phyloP scores from a whole-genome alignment of 2,329 filamentous ascomycete genomes.

The Daldinia eschscholtzii region DNA sequence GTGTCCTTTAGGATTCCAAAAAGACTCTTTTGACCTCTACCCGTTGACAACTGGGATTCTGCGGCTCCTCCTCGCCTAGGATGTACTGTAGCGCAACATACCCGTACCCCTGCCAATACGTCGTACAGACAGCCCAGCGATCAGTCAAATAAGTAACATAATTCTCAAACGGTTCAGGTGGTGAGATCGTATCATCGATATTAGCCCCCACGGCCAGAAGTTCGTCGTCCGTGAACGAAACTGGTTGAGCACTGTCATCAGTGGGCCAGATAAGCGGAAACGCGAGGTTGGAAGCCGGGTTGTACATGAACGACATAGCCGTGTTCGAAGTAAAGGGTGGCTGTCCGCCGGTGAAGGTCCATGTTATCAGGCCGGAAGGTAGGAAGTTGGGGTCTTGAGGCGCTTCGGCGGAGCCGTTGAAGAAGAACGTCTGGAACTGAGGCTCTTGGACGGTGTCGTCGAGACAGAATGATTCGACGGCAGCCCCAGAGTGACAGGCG shows the following conservation, averaged over 20 bases:
- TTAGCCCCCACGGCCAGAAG: conserved; percentile 38
- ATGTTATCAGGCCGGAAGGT: conserved; percentile 35
- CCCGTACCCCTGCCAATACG: conserved; percentile 42
- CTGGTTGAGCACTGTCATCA: conserved; percentile 10
- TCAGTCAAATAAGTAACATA: conserved; percentile 34
- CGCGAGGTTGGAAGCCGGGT: conserved; percentile 41
- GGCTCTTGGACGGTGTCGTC: conserved; percentile 14
- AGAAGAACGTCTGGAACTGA: conserved; percentile 39
- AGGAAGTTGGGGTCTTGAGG: conserved; percentile 24
- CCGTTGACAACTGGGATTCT: conserved; percentile 43
- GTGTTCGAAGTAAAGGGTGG: conserved; percentile 32
- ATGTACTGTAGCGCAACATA: conserved; percentile 45
- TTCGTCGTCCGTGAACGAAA: conserved; percentile 36
- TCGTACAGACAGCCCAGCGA: conserved; percentile 42
- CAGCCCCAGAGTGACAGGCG: conserved; percentile 41
- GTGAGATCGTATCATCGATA: conserved; percentile 38
- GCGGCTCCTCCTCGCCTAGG: conserved; percentile 34
- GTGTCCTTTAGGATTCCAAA: neutral
- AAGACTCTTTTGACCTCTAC: conserved; percentile 41
- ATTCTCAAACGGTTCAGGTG: conserved; percentile 36
- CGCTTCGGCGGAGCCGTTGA: conserved; percentile 35
- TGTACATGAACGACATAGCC: conserved; percentile 40
- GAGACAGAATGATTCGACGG: conserved; percentile 41
- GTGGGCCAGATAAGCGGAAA: conserved; percentile 42
- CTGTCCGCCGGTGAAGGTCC: conserved; percentile 36